Percentiles rank a stretch among this genome's conserved stretches.
Conservation (phyloP, 2,329 filamentous ascomycete species). For the Nemania sp. region DNA sequence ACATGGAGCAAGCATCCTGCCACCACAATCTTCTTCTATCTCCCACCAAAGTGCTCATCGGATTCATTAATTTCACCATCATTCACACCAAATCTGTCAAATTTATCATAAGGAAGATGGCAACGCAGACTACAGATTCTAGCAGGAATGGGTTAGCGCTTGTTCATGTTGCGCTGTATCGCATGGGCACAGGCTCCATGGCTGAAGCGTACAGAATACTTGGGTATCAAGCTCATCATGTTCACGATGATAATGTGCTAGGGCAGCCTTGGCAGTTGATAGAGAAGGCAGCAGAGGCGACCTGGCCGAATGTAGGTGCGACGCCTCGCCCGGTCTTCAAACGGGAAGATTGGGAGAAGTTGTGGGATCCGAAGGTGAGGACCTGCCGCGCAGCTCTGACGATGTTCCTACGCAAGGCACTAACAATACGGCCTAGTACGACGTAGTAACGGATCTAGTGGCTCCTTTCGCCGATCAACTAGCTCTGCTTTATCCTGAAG, state of each 20-base stretch:
- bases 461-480: background rate
- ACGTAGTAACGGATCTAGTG: background rate
- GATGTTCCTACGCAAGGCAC: background rate
- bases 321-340: background rate
- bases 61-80: too few species aligned
- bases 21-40: too few species aligned
- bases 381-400: too few species aligned
- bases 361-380: background rate
- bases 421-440: background rate
- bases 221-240: background rate
- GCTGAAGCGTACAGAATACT: background rate
- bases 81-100: too few species aligned
- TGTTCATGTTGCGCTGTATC: background rate
- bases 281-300: background rate
- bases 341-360: background rate
- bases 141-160: background rate
- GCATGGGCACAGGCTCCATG: background rate
- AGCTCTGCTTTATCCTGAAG: background rate
- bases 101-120: too few species aligned
- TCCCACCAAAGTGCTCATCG: too few species aligned
- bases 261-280: background rate
- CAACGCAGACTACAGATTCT: too few species aligned
- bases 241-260: background rate
- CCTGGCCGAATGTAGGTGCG: background rate
- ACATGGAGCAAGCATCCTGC: too few species aligned